Conservation (phyloP, 2,329 filamentous ascomycete genomes). For the Westerdykella sp. region DNA sequence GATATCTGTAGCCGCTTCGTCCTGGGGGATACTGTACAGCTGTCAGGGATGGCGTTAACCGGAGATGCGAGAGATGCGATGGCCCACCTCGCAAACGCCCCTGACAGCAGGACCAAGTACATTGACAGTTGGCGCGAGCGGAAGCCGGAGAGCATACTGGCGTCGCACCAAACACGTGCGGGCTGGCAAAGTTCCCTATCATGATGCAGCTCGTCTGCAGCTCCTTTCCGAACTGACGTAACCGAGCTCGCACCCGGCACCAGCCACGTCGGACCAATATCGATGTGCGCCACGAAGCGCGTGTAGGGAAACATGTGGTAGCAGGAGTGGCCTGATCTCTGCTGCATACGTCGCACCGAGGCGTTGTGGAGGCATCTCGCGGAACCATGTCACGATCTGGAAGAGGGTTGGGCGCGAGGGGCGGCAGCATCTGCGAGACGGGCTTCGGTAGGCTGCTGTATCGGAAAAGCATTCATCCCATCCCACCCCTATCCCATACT, state of each 20-base stretch:
- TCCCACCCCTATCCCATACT: too few species aligned
- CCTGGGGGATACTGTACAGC: too few species aligned
- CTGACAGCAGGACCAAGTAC: background rate
- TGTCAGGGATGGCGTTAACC: background rate
- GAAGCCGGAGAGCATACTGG: background rate
- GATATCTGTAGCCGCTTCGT: too few species aligned
- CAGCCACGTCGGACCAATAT: background rate
- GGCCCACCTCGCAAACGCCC: background rate
- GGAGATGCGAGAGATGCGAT: background rate
- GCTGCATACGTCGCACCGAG: background rate
- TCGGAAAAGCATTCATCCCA: too few species aligned
- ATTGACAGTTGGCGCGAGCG: background rate
- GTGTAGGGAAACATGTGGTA: constrained; percentile 6
- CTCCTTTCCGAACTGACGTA: constrained; percentile 6
- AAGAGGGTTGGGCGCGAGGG: background rate
- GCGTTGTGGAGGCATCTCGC: background rate
- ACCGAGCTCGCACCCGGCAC: constrained; percentile 1
- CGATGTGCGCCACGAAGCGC: constrained; percentile 4
- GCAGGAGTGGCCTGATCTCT: constrained; percentile 10
- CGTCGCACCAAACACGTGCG: constrained; percentile 6
- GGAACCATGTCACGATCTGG: background rate
- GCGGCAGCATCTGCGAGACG: constrained; percentile 1
- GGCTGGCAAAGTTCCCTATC: background rate
- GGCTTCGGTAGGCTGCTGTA: constrained; percentile 1
- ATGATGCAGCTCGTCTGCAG: background rate